Conservation (phyloP, 2,329 filamentous ascomycete genomes). For the Microcyclospora tardicrescens region DNA sequence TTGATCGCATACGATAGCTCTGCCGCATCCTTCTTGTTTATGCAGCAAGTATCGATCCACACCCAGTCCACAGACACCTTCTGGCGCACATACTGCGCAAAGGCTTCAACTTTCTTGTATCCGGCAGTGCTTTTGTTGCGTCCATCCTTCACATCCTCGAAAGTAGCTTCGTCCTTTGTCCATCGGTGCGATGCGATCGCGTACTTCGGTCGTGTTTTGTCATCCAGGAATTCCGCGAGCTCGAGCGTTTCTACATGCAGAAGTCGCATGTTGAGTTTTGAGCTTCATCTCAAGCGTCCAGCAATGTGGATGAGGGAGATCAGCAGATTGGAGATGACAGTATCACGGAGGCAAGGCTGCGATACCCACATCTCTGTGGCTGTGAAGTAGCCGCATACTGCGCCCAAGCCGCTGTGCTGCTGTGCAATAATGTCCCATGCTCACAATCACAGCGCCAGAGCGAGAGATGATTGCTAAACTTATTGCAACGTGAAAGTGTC, state of each 20-base stretch:
- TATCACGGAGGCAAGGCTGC: no score
- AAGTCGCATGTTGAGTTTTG: slow-evolving; percentile 5
- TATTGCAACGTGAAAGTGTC: no score
- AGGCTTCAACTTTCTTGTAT: slow-evolving; percentile 5
- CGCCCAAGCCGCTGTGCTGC: no score
- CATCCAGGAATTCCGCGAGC: slow-evolving; percentile 2
- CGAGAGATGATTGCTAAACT: no score
- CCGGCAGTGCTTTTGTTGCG: slow-evolving; percentile 1
- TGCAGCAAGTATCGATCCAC: slow-evolving; percentile 3
- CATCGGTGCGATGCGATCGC: slow-evolving; percentile 8
- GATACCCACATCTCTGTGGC: no score
- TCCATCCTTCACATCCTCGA: slow-evolving; percentile 2
- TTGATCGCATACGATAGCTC: slow-evolving; percentile 5
- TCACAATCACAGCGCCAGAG: no score
- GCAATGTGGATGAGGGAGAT: no score
- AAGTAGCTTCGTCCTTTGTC: slow-evolving; percentile 1
- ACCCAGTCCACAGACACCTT: slow-evolving; percentile 4
- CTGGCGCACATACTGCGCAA: slow-evolving; percentile 2
- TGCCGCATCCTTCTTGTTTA: slow-evolving; percentile 5
- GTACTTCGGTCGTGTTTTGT: slow-evolving; percentile 1
- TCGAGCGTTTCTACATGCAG: slow-evolving; percentile 4
- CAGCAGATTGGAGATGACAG: no score
- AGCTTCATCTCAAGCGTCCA: no score
- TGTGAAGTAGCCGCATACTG: no score
- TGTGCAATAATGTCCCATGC: no score